Conservation (phyloP, 306 rosid genomes). For the Begonia peltatifolia region DNA sequence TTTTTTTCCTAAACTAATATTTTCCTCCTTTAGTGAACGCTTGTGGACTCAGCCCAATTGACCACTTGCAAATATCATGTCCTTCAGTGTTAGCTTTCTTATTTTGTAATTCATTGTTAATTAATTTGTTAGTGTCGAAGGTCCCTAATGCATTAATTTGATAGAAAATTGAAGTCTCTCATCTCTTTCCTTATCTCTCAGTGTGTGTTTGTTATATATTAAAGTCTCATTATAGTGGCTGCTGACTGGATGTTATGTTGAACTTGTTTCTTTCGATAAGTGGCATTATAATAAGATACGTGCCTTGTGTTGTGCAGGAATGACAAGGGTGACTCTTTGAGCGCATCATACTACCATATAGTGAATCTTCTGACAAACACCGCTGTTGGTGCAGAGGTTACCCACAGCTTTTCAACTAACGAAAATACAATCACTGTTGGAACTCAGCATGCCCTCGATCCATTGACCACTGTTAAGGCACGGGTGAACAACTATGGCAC, state of each 20-base stretch:
- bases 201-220: not conserved
- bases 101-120: too few relatives aligned
- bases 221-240: not conserved
- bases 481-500: constrained; percentile 64
- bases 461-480: constrained; percentile 54
- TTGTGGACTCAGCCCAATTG: too few relatives aligned
- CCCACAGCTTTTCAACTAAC: constrained; percentile 49
- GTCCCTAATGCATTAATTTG: too few relatives aligned
- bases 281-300: constrained; percentile 11
- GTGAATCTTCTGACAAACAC: constrained; percentile 53
- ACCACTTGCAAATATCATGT: too few relatives aligned
- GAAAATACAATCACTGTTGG: constrained; percentile 73
- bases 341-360: constrained; percentile 63
- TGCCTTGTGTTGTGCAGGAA: constrained; percentile 34
- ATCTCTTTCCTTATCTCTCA: too few relatives aligned
- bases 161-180: too few relatives aligned
- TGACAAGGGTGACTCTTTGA: constrained; percentile 58
- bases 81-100: too few relatives aligned
- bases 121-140: too few relatives aligned
- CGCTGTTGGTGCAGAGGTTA: constrained; percentile 74
- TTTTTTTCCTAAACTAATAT: not conserved
- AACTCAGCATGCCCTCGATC: constrained; percentile 65
- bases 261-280: not conserved
- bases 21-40: not conserved
- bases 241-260: not conserved